Conservation (phyloP, 176 grass and related monocot species). For the Puccinellia tenuiflora region DNA sequence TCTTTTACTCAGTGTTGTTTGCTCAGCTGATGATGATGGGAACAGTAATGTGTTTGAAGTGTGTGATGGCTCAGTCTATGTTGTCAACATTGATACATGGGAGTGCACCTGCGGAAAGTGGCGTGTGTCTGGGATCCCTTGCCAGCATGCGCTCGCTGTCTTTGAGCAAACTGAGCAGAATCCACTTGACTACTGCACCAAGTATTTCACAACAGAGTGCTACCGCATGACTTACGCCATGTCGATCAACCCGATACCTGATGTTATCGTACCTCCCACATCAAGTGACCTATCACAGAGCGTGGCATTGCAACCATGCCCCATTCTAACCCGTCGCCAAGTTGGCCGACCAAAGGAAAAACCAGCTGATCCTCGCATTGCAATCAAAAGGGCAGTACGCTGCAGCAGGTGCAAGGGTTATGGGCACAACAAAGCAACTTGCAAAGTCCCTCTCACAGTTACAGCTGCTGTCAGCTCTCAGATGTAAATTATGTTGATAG, state of each 20-base stretch:
- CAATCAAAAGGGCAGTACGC: conserved; percentile 49
- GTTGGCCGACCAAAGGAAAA: conserved; percentile 70
- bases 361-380: conserved; percentile 55
- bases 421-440: conserved; percentile 72
- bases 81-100: conserved; percentile 58
- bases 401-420: conserved; percentile 63
- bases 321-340: conserved; percentile 39
- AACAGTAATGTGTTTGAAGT: conserved; percentile 63
- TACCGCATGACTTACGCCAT: conserved; percentile 55
- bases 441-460: conserved; percentile 42
- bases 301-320: conserved; percentile 18
- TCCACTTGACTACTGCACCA: conserved; percentile 58
- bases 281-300: conserved; percentile 24
- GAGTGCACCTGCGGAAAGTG: conserved; percentile 67
- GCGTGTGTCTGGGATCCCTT: conserved; percentile 59
- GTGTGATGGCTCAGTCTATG: conserved; percentile 40
- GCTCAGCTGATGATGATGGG: conserved; percentile 32
- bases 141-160: conserved; percentile 54
- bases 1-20: conserved; percentile 48
- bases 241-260: conserved; percentile 67
- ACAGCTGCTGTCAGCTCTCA: not conserved
- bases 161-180: conserved; percentile 38
- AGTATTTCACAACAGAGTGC: conserved; percentile 60
- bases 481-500: conserved; percentile 28
- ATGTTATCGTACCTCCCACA: conserved; percentile 34